Conservation (phyloP, 257 asterid species). For the Nicotiana undulata region DNA sequence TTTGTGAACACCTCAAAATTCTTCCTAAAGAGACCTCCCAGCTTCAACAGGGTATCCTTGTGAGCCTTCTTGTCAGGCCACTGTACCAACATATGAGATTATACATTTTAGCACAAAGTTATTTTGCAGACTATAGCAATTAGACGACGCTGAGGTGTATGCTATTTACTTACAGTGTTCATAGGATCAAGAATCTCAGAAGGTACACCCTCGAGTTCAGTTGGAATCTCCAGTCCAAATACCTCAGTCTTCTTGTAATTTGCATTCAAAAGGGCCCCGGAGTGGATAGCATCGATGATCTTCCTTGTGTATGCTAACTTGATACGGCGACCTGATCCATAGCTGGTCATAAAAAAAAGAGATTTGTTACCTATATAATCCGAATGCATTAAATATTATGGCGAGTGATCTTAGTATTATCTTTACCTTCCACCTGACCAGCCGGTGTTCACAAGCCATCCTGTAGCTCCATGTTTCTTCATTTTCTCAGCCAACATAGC, state of each 20-base stretch:
- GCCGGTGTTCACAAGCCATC: slow-evolving; percentile 94
- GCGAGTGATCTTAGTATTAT: neutral
- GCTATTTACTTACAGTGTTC: slow-evolving; percentile 61
- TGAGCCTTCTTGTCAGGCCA: slow-evolving; percentile 69
- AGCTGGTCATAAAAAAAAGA: slow-evolving; percentile 30
- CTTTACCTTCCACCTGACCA: slow-evolving; percentile 94
- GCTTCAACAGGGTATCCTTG: slow-evolving; percentile 57
- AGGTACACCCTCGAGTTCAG: slow-evolving; percentile 77
- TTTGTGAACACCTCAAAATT: slow-evolving; percentile 60
- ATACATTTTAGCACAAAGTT: neutral
- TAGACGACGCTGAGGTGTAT: neutral
- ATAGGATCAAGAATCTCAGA: slow-evolving; percentile 76
- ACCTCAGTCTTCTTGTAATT: slow-evolving; percentile 65
- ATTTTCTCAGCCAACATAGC: slow-evolving; percentile 88
- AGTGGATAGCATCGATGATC: slow-evolving; percentile 84
- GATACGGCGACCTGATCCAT: slow-evolving; percentile 75
- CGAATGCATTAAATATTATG: neutral
- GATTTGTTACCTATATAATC: neutral
- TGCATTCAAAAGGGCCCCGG: slow-evolving; percentile 53
- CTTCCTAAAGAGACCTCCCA: slow-evolving; percentile 81
- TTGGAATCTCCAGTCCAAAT: slow-evolving; percentile 87
- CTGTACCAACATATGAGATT: slow-evolving; percentile 25
- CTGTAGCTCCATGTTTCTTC: slow-evolving; percentile 81
- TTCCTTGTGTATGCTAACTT: slow-evolving; percentile 83
- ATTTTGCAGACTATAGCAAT: neutral